phyloP scores from a whole-genome alignment of 108 stramenopile species.

The Nitzschia sp. region DNA sequence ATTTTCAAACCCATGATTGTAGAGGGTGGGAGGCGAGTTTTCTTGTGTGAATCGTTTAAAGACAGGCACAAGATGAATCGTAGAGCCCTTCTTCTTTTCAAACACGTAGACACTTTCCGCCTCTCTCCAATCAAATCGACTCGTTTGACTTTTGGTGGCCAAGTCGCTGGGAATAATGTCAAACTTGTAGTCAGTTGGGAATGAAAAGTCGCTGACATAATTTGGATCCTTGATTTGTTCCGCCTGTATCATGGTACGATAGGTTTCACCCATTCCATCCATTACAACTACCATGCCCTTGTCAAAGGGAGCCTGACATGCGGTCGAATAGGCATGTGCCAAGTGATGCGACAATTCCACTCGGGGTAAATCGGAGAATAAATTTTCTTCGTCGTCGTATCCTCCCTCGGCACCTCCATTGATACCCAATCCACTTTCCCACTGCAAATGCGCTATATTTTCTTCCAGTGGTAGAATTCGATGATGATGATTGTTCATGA shows the following conservation, averaged over 20 bases:
- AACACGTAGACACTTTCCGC: constrained; percentile 92
- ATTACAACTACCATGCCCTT: constrained; percentile 89
- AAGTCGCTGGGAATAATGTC: constrained; percentile 81
- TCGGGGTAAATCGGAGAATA: constrained; percentile 30
- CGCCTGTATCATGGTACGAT: constrained; percentile 79
- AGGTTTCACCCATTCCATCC: constrained; percentile 96
- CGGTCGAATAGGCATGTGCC: constrained; percentile 94
- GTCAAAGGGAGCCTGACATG: constrained; percentile 80
- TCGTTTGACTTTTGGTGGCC: constrained; percentile 42
- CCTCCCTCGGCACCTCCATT: constrained; percentile 75
- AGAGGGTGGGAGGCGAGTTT: constrained; percentile 69
- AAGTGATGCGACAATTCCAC: constrained; percentile 93
- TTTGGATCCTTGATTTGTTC: constrained; percentile 40
- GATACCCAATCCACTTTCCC: constrained; percentile 76
- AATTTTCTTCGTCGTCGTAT: constrained; percentile 71
- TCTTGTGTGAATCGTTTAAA: constrained; percentile 93
- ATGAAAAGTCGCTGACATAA: constrained; percentile 80
- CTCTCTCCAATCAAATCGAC: constrained; percentile 86
- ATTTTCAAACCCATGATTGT: constrained; percentile 89
- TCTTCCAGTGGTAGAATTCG: constrained; percentile 75
- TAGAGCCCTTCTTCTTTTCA: constrained; percentile 31
- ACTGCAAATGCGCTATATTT: constrained; percentile 60
- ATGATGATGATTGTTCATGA: constrained; percentile 96
- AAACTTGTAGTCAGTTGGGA: constrained; percentile 33
- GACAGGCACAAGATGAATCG: constrained; percentile 56